Evolutionary conservation across 768 basidiomycete species (phyloP).

Genomic region (Lyophyllum shimeji): DNA sequence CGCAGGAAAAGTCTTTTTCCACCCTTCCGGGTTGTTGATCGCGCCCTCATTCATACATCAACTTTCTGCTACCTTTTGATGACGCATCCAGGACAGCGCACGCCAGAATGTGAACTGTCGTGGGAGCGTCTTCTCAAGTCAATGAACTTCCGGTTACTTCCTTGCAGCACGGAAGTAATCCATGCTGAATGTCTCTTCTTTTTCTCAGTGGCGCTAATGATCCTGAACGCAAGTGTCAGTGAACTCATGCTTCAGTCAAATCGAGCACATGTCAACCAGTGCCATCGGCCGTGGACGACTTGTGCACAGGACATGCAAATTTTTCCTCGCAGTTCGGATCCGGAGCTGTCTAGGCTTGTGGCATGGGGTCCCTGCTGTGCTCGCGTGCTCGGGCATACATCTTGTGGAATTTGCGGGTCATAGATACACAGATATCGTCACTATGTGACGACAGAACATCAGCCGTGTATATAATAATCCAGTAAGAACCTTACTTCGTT

Average conservation of each 20-base stretch:
- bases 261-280: neutral
- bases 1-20: too few relatives aligned
- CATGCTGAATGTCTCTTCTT: neutral
- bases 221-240: neutral
- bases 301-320: neutral
- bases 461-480: too few relatives aligned
- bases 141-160: neutral
- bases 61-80: neutral
- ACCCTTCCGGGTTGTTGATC: neutral
- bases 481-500: neutral
- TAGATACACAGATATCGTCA: neutral
- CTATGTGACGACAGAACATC: neutral
- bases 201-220: neutral
- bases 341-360: neutral
- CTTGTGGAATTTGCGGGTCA: neutral
- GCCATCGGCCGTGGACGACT: neutral
- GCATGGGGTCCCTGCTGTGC: neutral
- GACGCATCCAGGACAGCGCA: neutral
- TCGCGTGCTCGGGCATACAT: neutral
- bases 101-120: neutral
- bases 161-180: neutral
- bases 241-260: neutral
- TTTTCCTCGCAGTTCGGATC: too few relatives aligned
- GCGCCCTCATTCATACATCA: too few relatives aligned
- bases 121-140: neutral